Conservation (phyloP, 306 rosid species). For the Lupinus albus region DNA sequence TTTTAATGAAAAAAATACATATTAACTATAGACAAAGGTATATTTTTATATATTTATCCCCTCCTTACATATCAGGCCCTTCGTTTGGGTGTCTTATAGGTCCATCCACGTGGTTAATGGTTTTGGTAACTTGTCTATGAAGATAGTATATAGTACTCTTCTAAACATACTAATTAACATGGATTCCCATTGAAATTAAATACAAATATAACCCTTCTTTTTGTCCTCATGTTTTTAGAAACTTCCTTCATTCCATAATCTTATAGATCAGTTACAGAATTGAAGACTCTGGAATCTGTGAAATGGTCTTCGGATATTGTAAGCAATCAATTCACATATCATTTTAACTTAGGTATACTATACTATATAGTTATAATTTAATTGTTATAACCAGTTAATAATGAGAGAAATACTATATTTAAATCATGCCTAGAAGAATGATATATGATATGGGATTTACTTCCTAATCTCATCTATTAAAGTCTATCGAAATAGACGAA, state of each 20-base stretch:
- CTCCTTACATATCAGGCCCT: too few species aligned
- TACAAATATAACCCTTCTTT: background rate
- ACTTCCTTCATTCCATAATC: conserved; percentile 39
- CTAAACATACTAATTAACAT: background rate
- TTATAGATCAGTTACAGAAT: conserved; percentile 58
- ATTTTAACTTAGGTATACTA: background rate
- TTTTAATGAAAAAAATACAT: too few species aligned
- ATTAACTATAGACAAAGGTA: too few species aligned
- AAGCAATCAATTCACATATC: conserved; percentile 33
- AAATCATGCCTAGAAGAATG: too few species aligned
- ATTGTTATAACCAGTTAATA: too few species aligned
- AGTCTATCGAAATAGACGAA: too few species aligned
- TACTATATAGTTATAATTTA: background rate
- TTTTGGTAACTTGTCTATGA: background rate
- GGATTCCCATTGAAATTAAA: background rate
- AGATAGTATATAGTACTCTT: background rate
- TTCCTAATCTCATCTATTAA: too few species aligned
- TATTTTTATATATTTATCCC: too few species aligned
- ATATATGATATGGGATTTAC: too few species aligned
- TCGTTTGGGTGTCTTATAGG: too few species aligned
- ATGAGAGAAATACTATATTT: too few species aligned
- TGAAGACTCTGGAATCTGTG: conserved; percentile 56
- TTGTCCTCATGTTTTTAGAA: background rate
- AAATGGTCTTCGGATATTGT: conserved; percentile 59
- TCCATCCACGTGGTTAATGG: background rate